phyloP scores from a whole-genome alignment of 2,329 filamentous ascomycete genomes.

The Aspergillus piperis region DNA sequence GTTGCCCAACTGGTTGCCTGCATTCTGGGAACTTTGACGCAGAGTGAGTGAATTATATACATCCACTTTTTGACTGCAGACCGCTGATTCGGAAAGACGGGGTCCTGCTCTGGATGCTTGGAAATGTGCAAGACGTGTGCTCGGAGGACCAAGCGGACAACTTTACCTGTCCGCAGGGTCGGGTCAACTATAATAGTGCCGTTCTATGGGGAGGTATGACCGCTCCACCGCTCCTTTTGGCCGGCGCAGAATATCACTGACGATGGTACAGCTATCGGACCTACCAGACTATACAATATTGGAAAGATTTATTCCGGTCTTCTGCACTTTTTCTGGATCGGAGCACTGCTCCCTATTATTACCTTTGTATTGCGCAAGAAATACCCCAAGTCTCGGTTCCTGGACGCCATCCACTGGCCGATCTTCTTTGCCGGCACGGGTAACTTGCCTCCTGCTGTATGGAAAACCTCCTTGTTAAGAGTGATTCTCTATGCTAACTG shows the following conservation, averaged over 20 bases:
- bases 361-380: conserved; percentile 57
- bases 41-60: conserved; percentile 24
- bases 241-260: background rate
- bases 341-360: conserved; percentile 44
- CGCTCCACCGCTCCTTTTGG: background rate
- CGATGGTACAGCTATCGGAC: conserved; percentile 43
- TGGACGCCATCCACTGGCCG: conserved; percentile 27
- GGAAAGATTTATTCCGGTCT: conserved; percentile 50
- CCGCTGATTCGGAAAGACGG: conserved; percentile 37
- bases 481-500: background rate
- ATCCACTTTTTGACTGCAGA: background rate
- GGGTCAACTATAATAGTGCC: conserved; percentile 48
- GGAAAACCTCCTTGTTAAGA: background rate
- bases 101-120: conserved; percentile 33
- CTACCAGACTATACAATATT: conserved; percentile 48
- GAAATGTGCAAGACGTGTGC: conserved; percentile 45
- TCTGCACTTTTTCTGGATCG: conserved; percentile 54
- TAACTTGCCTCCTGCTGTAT: conserved; percentile 28
- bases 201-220: conserved; percentile 48
- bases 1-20: conserved; percentile 51
- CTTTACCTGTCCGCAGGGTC: conserved; percentile 51
- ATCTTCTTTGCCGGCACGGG: conserved; percentile 29
- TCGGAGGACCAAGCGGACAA: conserved; percentile 42
- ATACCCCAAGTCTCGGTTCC: conserved; percentile 54
- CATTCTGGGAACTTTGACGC: conserved; percentile 47